Conservation (phyloP, 2,329 filamentous ascomycete species). For the Monosporascus sp. region DNA sequence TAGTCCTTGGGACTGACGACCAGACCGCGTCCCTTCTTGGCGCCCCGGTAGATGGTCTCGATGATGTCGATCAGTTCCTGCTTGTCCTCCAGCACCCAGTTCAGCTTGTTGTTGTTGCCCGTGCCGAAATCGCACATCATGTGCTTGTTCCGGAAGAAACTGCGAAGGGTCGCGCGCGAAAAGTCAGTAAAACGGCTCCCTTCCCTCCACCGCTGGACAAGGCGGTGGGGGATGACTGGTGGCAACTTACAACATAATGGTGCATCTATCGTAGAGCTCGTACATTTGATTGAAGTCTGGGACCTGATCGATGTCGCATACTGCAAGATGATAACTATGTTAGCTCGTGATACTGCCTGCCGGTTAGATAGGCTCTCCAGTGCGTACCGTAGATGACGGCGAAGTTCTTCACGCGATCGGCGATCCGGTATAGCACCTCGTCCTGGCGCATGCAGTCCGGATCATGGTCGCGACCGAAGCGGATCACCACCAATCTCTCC, state of each 20-base stretch:
- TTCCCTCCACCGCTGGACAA: no score
- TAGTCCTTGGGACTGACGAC: constrained; percentile 90
- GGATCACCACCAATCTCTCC: constrained; percentile 87
- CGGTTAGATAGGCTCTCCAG: no score
- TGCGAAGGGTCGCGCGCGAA: constrained; percentile 14
- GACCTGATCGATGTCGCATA: constrained; percentile 87
- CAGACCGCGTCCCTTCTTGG: constrained; percentile 94
- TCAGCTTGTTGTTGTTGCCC: constrained; percentile 97
- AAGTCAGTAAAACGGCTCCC: not conserved
- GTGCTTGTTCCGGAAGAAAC: constrained; percentile 95
- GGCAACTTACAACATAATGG: constrained; percentile 81
- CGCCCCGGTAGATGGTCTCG: constrained; percentile 96
- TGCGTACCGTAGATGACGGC: constrained; percentile 66
- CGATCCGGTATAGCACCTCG: constrained; percentile 90
- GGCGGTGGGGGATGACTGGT: no score
- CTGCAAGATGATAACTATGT: constrained; percentile 15
- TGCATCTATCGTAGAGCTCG: constrained; percentile 83
- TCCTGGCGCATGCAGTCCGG: constrained; percentile 73
- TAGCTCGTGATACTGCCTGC: no score
- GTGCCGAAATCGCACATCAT: constrained; percentile 99
- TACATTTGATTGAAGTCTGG: constrained; percentile 97
- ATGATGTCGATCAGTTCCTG: constrained; percentile 98
- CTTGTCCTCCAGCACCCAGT: constrained; percentile 95
- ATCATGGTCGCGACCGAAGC: constrained; percentile 85
- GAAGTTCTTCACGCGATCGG: constrained; percentile 90